Conservation (phyloP, 768 basidiomycete genomes). For the Lactarius tabidus region DNA sequence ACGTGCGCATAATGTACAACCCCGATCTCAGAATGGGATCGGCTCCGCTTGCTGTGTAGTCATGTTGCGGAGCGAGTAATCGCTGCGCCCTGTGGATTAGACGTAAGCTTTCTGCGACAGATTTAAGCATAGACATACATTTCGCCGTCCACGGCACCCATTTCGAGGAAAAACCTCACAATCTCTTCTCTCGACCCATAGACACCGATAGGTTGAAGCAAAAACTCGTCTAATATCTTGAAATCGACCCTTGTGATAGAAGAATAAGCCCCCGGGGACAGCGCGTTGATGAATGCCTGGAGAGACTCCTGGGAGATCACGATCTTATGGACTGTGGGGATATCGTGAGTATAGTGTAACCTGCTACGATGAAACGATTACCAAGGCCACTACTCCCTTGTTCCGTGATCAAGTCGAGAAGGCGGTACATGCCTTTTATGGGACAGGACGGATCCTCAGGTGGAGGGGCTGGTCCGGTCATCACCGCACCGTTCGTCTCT, state of each 20-base stretch:
- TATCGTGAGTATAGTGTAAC: neutral
- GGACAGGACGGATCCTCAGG: conserved; percentile 15
- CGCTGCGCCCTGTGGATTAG: conserved; percentile 21
- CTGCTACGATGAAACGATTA: conserved; percentile 26
- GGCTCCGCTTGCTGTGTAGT: conserved; percentile 21
- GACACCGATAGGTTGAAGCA: conserved; percentile 49
- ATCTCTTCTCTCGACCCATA: conserved; percentile 56
- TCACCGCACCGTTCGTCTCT: neutral
- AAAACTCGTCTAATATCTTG: conserved; percentile 42
- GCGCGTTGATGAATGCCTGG: conserved; percentile 42
- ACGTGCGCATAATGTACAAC: conserved; percentile 43
- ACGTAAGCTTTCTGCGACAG: neutral
- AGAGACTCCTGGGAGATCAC: conserved; percentile 54
- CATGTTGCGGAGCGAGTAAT: conserved; percentile 23
- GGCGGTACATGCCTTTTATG: conserved; percentile 48
- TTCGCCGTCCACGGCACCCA: conserved; percentile 36
- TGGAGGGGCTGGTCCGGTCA: neutral
- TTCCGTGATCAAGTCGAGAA: conserved; percentile 52
- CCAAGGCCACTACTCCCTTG: conserved; percentile 50
- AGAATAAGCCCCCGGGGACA: conserved; percentile 49
- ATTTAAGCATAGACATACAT: conserved; percentile 35
- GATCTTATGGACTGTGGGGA: conserved; percentile 53
- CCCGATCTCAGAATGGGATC: conserved; percentile 44
- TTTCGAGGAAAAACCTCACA: conserved; percentile 39
- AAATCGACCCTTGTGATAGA: conserved; percentile 58